These are phyloP conservation scores for Cutaneotrichosporon sp. DNA, from an alignment of 1,284 basidiomycete species.

Conservation along the genomic window DNA sequence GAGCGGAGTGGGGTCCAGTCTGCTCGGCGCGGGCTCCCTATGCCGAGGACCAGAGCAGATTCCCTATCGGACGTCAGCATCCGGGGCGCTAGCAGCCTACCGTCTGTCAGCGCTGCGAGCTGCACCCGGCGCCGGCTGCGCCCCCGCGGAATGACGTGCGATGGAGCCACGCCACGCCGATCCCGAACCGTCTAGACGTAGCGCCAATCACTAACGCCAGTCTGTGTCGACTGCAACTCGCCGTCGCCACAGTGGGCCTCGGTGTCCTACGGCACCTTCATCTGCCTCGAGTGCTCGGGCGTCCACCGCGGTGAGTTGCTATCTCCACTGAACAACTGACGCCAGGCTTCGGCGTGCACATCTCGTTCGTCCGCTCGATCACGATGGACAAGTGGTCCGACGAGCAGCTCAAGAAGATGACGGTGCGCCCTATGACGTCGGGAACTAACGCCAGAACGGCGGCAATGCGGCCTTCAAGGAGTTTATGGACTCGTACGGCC, in stretches of 20 bases:
- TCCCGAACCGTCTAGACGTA: background rate
- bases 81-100: no score
- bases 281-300: slow-evolving; percentile 89
- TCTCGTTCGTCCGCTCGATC: slow-evolving; percentile 83
- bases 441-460: slow-evolving; percentile 62
- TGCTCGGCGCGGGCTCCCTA: no score
- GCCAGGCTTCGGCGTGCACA: slow-evolving; percentile 48
- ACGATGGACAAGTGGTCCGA: slow-evolving; percentile 96
- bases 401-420: slow-evolving; percentile 86
- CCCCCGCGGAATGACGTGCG: no score
- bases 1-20: no score
- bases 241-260: slow-evolving; percentile 93
- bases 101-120: no score
- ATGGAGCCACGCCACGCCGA: background rate
- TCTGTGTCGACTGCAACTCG: slow-evolving; percentile 76
- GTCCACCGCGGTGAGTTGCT: slow-evolving; percentile 69
- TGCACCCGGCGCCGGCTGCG: no score
- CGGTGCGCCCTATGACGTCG: slow-evolving; percentile 57
- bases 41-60: no score
- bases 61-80: no score
- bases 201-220: slow-evolving; percentile 29
- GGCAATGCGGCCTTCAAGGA: slow-evolving; percentile 78
- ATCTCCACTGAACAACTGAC: background rate
- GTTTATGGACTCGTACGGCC: slow-evolving; percentile 74
- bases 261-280: slow-evolving; percentile 66